These are phyloP conservation scores for Microbotryum saponariae DNA, from an alignment of 1,284 basidiomycete genomes.

Conservation along the genomic window DNA sequence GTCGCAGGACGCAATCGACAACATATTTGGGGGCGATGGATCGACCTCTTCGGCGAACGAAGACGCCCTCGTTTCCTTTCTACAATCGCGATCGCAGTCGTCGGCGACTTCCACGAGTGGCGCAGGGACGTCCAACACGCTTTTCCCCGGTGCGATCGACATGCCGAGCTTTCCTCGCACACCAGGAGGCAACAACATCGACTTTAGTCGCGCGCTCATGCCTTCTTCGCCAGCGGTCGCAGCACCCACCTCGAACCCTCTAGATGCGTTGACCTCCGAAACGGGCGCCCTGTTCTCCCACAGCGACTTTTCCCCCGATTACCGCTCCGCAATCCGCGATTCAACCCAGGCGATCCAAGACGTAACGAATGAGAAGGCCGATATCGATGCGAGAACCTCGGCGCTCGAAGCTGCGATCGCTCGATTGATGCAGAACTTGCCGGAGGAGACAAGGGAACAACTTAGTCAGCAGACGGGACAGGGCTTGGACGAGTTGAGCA, in stretches of 20 bases:
- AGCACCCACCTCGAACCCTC: neutral
- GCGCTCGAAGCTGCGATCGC: constrained; percentile 28
- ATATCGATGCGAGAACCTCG: constrained; percentile 27
- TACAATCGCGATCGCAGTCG: neutral
- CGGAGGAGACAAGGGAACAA: constrained; percentile 23
- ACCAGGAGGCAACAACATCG: neutral
- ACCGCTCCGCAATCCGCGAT: constrained; percentile 5
- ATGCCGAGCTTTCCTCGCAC: too few species aligned
- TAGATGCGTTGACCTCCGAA: constrained; percentile 2
- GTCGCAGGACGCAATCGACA: constrained; percentile 17
- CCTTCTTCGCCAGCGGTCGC: neutral
- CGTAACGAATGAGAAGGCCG: constrained; percentile 18
- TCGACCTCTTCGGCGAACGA: constrained; percentile 3
- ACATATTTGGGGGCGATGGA: constrained; percentile 4
- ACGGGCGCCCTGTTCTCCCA: constrained; percentile 8
- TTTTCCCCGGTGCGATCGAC: too few species aligned
- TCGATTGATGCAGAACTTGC: constrained; percentile 21
- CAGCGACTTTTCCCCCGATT: neutral
- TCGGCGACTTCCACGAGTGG: too few species aligned
- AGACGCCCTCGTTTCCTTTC: constrained; percentile 7
- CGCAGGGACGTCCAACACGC: too few species aligned
- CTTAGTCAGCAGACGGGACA: constrained; percentile 5
- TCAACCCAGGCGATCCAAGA: constrained; percentile 9
- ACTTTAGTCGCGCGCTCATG: constrained; percentile 2
- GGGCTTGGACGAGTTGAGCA: neutral